phyloP scores from a whole-genome alignment of 257 asterid species.

The Lithospermum erythrorhizon region DNA sequence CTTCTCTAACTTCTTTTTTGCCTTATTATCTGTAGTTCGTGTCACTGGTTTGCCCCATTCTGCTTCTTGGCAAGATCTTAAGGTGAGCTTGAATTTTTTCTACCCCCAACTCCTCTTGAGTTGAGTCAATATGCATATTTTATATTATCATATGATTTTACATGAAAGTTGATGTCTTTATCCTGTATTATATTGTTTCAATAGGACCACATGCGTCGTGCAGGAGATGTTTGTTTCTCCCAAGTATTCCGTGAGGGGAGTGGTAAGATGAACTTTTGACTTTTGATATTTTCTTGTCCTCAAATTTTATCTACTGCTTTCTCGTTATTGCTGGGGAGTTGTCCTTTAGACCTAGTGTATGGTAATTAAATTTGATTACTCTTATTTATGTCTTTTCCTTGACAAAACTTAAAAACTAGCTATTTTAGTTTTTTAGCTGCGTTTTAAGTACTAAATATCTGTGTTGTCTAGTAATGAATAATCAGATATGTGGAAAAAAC shows the following conservation, averaged over 20 bases:
- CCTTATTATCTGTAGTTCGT: slow-evolving; percentile 35
- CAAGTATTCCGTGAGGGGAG: slow-evolving; percentile 94
- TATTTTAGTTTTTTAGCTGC: no score
- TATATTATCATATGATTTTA: not conserved
- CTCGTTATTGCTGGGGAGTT: not conserved
- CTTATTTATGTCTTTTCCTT: no score
- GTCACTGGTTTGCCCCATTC: slow-evolving; percentile 83
- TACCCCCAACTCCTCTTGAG: no score
- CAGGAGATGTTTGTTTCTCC: slow-evolving; percentile 98
- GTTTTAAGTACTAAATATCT: no score
- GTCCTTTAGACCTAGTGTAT: not conserved
- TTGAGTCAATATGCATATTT: not conserved
- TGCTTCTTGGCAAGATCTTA: slow-evolving; percentile 99
- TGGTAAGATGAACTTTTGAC: slow-evolving; percentile 39
- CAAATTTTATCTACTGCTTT: not conserved
- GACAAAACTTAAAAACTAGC: no score
- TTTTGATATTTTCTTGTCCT: not conserved
- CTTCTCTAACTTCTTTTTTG: slow-evolving; percentile 9
- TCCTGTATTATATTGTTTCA: not conserved
- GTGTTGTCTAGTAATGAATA: no score
- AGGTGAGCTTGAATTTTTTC: slow-evolving; percentile 28
- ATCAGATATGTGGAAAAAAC: no score
- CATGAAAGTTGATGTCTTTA: not conserved
- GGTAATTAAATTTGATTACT: not conserved
- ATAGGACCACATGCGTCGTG: slow-evolving; percentile 99